A percentile compares a stretch with the other conserved stretches of the same genome.
These are phyloP conservation scores for Blastocystis sp. DNA, from an alignment of 352 stramenopile species.

Conservation along the genomic window DNA sequence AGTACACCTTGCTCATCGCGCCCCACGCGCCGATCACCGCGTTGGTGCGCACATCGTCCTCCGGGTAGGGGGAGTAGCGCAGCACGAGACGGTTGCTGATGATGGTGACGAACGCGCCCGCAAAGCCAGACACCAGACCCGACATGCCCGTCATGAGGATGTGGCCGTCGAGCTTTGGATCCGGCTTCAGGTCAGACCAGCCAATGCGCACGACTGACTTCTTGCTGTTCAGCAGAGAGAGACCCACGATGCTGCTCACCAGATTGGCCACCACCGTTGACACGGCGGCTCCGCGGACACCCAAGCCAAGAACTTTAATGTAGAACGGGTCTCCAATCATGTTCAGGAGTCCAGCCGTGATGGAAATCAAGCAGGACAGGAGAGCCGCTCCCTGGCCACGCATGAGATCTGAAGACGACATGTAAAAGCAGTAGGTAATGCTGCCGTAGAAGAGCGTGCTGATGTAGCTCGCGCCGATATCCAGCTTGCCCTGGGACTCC, in stretches of 20 bases:
- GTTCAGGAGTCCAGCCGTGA: slow-evolving; percentile 50
- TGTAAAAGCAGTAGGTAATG: slow-evolving; percentile 57
- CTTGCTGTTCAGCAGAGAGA: slow-evolving; percentile 26
- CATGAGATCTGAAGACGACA: slow-evolving; percentile 55
- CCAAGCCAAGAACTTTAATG: slow-evolving; percentile 42
- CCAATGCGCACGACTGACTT: slow-evolving; percentile 15
- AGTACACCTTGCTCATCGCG: slow-evolving; percentile 65
- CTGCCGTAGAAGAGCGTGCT: slow-evolving; percentile 24
- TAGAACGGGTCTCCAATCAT: slow-evolving; percentile 60
- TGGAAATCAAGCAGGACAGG: slow-evolving; percentile 43
- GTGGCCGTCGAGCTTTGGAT: neutral
- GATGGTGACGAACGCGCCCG: slow-evolving; percentile 50
- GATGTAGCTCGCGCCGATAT: slow-evolving; percentile 16
- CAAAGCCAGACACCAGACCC: slow-evolving; percentile 39
- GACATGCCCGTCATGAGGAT: slow-evolving; percentile 45
- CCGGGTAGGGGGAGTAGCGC: slow-evolving; percentile 55
- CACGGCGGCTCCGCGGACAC: slow-evolving; percentile 27
- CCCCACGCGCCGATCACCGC: slow-evolving; percentile 49
- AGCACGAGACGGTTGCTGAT: slow-evolving; percentile 64
- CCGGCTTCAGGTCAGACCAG: slow-evolving; percentile 17
- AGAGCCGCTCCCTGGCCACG: slow-evolving; percentile 51
- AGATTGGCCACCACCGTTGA: slow-evolving; percentile 60
- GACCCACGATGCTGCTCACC: slow-evolving; percentile 10
- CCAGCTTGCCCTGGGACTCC: slow-evolving; percentile 3
- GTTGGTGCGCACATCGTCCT: slow-evolving; percentile 28